phyloP scores from a whole-genome alignment of 108 stramenopile species.

The Aureococcus anophagefferens region DNA sequence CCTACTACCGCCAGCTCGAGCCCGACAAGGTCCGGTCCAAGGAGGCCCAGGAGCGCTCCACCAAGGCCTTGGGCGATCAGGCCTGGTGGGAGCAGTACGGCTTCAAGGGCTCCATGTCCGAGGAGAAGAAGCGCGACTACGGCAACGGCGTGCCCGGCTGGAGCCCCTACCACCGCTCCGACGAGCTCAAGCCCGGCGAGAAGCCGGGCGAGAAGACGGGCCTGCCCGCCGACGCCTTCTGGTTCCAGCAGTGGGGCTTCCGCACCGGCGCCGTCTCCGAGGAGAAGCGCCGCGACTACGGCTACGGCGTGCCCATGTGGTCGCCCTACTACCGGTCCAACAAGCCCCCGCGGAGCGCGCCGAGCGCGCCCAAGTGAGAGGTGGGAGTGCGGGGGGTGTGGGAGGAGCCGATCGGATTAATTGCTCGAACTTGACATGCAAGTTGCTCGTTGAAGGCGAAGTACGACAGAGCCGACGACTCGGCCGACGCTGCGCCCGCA shows the following conservation, averaged over 20 bases:
- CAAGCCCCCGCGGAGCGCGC: too few species aligned
- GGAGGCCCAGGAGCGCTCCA: too few species aligned
- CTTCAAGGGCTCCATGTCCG: background rate
- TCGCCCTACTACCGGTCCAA: conserved; percentile 6
- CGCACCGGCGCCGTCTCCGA: background rate
- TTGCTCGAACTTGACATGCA: too few species aligned
- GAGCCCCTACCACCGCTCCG: conserved; percentile 3
- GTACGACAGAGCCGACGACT: too few species aligned
- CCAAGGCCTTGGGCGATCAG: background rate
- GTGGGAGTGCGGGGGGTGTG: too few species aligned
- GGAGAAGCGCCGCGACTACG: conserved; percentile 9
- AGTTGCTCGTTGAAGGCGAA: too few species aligned
- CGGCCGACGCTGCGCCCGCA: too few species aligned
- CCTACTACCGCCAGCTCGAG: background rate
- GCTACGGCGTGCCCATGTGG: conserved; percentile 13
- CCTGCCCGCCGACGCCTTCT: background rate
- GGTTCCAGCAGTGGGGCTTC: background rate
- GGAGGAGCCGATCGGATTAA: too few species aligned
- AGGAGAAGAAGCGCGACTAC: conserved; percentile 12
- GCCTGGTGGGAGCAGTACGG: background rate
- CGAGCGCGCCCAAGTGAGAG: too few species aligned
- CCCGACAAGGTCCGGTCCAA: too few species aligned
- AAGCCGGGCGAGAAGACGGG: too few species aligned
- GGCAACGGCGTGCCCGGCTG: conserved; percentile 13
- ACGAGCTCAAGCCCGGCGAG: too few species aligned